phyloP scores from a whole-genome alignment of 805 yeast species.

The Cyberlindnera nakhonratchasimensis region DNA sequence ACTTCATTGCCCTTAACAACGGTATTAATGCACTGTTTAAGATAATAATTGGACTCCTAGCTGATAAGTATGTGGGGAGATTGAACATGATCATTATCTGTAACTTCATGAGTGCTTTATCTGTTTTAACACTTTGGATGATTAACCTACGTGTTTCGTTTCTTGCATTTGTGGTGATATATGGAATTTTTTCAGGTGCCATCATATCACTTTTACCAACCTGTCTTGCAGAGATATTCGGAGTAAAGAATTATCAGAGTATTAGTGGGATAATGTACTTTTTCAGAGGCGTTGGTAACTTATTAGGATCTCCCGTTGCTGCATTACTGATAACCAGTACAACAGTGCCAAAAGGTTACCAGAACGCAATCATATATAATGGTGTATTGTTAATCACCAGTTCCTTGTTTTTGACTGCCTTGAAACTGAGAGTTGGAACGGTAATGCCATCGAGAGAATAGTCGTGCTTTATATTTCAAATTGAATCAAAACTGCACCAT shows the following conservation, averaged over 20 bases:
- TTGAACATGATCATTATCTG: conserved; percentile 40
- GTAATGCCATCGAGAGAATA: conserved; percentile 3
- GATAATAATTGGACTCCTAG: conserved; percentile 35
- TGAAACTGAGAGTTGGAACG: conserved; percentile 4
- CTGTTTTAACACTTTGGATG: conserved; percentile 39
- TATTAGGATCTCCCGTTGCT: conserved; percentile 36
- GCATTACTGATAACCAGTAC: conserved; percentile 28
- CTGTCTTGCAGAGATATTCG: conserved; percentile 33
- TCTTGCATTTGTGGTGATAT: conserved; percentile 32
- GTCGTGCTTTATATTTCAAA: neutral
- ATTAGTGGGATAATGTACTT: conserved; percentile 35
- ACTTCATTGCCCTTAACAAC: conserved; percentile 35
- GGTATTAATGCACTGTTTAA: conserved; percentile 31
- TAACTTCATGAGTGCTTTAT: conserved; percentile 32
- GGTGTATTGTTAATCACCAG: conserved; percentile 21
- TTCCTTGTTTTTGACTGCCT: conserved; percentile 4
- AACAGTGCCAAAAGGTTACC: conserved; percentile 22
- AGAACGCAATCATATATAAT: conserved; percentile 30
- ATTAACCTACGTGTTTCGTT: conserved; percentile 27
- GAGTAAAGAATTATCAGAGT: conserved; percentile 32
- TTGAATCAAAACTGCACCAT: neutral
- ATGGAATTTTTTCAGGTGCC: conserved; percentile 36
- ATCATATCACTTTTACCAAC: conserved; percentile 34
- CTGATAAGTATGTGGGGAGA: conserved; percentile 38
- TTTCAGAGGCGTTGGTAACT: conserved; percentile 33